These are phyloP conservation scores for Zymoseptoria ardabiliae DNA, from an alignment of 2,329 filamentous ascomycete species.

Conservation along the genomic window DNA sequence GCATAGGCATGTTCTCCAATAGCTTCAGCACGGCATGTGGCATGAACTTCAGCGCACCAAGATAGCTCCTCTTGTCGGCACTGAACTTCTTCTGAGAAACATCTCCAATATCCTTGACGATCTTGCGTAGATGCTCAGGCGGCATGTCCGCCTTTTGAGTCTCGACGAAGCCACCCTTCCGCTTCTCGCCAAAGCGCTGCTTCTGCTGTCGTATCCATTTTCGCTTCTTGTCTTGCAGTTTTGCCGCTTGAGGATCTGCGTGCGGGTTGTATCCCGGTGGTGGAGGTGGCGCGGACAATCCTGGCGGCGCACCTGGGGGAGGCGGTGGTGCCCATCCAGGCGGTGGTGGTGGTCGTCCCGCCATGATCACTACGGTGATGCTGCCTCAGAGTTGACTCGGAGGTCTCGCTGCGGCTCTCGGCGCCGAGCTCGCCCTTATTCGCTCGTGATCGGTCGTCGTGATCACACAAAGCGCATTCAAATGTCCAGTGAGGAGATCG, in stretches of 20 bases:
- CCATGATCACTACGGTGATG: constrained; percentile 37
- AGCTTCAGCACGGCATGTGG: constrained; percentile 95
- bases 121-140: constrained; percentile 94
- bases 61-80: constrained; percentile 94
- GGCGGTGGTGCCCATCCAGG: constrained; percentile 53
- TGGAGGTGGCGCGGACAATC: constrained; percentile 53
- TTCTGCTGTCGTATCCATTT: constrained; percentile 92
- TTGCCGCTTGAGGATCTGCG: constrained; percentile 75
- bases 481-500: neutral
- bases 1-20: constrained; percentile 99
- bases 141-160: constrained; percentile 99
- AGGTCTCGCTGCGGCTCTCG: constrained; percentile 17
- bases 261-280: constrained; percentile 79
- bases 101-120: constrained; percentile 96
- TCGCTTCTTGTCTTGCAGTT: constrained; percentile 98
- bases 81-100: constrained; percentile 99
- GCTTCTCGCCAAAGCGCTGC: constrained; percentile 92
- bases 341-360: constrained; percentile 59
- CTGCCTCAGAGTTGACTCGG: constrained; percentile 2
- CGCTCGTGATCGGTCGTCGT: neutral
- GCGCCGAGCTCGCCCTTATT: constrained; percentile 17
- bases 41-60: constrained; percentile 98
- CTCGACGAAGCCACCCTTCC: constrained; percentile 92
- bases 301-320: constrained; percentile 43
- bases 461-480: neutral